Conservation (phyloP, 768 basidiomycete species). For the Suillus subalutaceus region DNA sequence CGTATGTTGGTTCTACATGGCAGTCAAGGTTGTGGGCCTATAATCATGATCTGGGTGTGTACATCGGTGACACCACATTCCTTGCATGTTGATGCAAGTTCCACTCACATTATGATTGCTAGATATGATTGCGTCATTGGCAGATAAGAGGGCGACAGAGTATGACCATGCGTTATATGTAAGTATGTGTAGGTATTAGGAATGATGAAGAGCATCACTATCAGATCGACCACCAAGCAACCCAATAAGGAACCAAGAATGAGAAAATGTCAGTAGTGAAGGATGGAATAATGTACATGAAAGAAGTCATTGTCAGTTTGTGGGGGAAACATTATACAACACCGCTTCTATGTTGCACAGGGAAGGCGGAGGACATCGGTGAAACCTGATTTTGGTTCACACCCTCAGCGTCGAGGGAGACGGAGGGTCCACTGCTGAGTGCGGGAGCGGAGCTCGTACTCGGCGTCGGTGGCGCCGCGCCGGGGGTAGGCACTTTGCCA, state of each 20-base stretch:
- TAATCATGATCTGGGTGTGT: background rate
- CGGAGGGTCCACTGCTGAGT: slow-evolving; percentile 29
- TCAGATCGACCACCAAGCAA: slow-evolving; percentile 20
- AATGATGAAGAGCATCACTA: slow-evolving; percentile 19
- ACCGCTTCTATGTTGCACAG: slow-evolving; percentile 35
- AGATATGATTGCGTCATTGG: slow-evolving; percentile 2
- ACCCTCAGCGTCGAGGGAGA: slow-evolving; percentile 39
- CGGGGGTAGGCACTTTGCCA: slow-evolving; percentile 68
- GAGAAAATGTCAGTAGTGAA: slow-evolving; percentile 13
- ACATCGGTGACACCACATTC: background rate
- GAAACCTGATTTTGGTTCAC: slow-evolving; percentile 56
- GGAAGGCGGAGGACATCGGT: slow-evolving; percentile 86
- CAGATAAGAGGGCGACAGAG: background rate
- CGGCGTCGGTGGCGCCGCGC: slow-evolving; percentile 49
- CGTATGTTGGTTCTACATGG: background rate
- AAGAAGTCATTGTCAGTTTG: slow-evolving; percentile 1
- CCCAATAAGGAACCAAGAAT: slow-evolving; percentile 28
- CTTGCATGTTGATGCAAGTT: background rate
- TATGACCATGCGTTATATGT: slow-evolving; percentile 8
- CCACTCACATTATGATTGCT: background rate
- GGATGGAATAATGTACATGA: slow-evolving; percentile 27
- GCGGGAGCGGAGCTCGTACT: slow-evolving; percentile 47
- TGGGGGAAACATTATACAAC: slow-evolving; percentile 17
- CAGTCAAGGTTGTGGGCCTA: background rate
- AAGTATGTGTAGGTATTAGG: slow-evolving; percentile 8